phyloP scores from a whole-genome alignment of 2,329 filamentous ascomycete genomes.

The Aspergillus ibericus region DNA sequence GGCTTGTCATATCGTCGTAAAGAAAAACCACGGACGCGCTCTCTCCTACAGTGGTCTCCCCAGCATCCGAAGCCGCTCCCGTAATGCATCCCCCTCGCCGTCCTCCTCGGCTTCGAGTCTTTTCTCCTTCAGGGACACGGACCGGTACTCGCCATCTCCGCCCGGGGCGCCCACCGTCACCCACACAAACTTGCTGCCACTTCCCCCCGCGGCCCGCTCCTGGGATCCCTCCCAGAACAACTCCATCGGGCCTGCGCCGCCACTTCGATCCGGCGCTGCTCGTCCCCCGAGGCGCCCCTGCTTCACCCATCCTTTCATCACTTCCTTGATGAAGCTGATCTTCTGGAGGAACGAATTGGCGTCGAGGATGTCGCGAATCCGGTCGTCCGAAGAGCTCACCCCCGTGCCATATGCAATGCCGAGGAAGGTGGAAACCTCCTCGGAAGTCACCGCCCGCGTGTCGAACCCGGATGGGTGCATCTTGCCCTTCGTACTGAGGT shows the following conservation, averaged over 20 bases:
- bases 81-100: slow-evolving; percentile 30
- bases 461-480: slow-evolving; percentile 47
- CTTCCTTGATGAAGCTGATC: slow-evolving; percentile 42
- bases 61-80: slow-evolving; percentile 30
- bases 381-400: slow-evolving; percentile 35
- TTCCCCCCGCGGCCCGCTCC: slow-evolving; percentile 44
- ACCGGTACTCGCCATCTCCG: slow-evolving; percentile 47
- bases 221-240: slow-evolving; percentile 46
- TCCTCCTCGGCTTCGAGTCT: slow-evolving; percentile 21
- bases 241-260: slow-evolving; percentile 20
- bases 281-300: slow-evolving; percentile 40
- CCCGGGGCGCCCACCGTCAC: slow-evolving; percentile 51
- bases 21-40: background rate
- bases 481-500: slow-evolving; percentile 42
- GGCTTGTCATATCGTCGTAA: background rate
- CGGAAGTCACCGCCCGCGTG: slow-evolving; percentile 42
- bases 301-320: slow-evolving; percentile 43
- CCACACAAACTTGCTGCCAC: slow-evolving; percentile 54
- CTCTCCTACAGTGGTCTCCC: slow-evolving; percentile 13
- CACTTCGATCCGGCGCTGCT: slow-evolving; percentile 14
- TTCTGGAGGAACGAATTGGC: slow-evolving; percentile 48
- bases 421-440: slow-evolving; percentile 43
- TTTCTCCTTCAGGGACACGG: slow-evolving; percentile 35
- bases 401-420: slow-evolving; percentile 39
- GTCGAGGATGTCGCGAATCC: slow-evolving; percentile 44